Base-by-base conservation (phyloP, 2,329 filamentous ascomycete genomes). In the Epichloe scottii region DNA sequence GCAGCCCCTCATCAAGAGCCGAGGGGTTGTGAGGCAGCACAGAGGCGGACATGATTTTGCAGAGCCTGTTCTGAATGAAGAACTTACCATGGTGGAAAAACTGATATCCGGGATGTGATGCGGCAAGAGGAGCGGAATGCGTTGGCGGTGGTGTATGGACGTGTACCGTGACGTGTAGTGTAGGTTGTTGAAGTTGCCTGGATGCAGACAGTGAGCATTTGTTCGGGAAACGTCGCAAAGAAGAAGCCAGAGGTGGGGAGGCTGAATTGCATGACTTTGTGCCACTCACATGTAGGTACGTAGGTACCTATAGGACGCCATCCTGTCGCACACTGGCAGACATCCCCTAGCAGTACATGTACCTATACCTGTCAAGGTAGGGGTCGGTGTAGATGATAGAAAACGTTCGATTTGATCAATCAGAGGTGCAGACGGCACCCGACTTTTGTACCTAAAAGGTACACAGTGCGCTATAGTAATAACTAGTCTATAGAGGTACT, bases 1-100 rank as follows among this genome's bases (percentile, higher is more conserved):
- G 17, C 15, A 60, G 59, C 61, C 60, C 59, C 60, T 66, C 63
- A 55, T 34, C 53, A 7, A 30, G n/a, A 12, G 37, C 35, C 41
- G 35, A 37, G 41, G 35, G 40, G 21, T 42, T 46, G 41, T 10
- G 26, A 10, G 30, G 34, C 40, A 6, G 12, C 5, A 26, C n/a
- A 17, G n/a, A 41, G 33, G 40, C 17, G 42, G 23, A 33, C 11
- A 21, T 37, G 17, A 40, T 5, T 38, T 8, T 19, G 8, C 15
- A n/a, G 5, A 8, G 6, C 11, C 17, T 45, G 7, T 17, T 21
- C 54, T 49, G 2, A 48, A 46, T 21, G 17, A 35, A 30, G 26
- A 3, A 47, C 52, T 49, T 23, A 54, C 52, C 52, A 54, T 54
- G 43, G 48, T 51, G 35, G 34, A 14, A 37, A 11, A 38, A 21